Conservation (phyloP, 179 eudicot genomes). For the Beta lomatogona region DNA sequence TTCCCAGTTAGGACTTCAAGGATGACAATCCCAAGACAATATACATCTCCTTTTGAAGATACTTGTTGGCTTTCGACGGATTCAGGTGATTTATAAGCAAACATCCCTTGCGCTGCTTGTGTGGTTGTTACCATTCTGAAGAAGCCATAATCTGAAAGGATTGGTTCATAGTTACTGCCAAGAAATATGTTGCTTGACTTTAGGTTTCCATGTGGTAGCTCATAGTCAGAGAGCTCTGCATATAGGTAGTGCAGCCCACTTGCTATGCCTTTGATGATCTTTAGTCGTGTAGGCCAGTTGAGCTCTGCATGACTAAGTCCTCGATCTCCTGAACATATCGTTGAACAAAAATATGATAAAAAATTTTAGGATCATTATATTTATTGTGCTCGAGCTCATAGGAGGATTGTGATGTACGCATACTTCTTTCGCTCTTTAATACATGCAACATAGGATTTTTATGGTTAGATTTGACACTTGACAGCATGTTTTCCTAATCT, state of each 20-base stretch:
- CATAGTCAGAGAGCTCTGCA: constrained; percentile 45
- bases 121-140: constrained; percentile 43
- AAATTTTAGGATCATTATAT: background rate
- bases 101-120: constrained; percentile 54
- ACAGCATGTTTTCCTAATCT: too few species aligned
- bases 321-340: constrained; percentile 56
- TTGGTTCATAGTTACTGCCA: constrained; percentile 49
- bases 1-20: constrained; percentile 74
- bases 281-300: constrained; percentile 62
- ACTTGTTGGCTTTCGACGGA: constrained; percentile 42
- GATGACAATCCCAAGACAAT: constrained; percentile 68
- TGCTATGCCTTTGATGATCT: constrained; percentile 64
- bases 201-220: constrained; percentile 79
- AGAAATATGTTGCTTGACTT: constrained; percentile 77
- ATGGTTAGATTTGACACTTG: too few species aligned
- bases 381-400: background rate
- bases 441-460: too few species aligned
- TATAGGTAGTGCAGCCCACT: constrained; percentile 63
- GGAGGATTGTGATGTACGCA: too few species aligned
- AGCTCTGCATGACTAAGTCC: constrained; percentile 56
- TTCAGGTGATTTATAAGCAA: constrained; percentile 72
- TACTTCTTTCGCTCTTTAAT: too few species aligned
- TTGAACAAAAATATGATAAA: too few species aligned
- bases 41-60: constrained; percentile 63
- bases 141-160: constrained; percentile 63